Evolutionary conservation across 129 eudicot genomes (phyloP), one percentile per base, ranked within the genome.

Genomic region (Artemisia tridentata): DNA sequence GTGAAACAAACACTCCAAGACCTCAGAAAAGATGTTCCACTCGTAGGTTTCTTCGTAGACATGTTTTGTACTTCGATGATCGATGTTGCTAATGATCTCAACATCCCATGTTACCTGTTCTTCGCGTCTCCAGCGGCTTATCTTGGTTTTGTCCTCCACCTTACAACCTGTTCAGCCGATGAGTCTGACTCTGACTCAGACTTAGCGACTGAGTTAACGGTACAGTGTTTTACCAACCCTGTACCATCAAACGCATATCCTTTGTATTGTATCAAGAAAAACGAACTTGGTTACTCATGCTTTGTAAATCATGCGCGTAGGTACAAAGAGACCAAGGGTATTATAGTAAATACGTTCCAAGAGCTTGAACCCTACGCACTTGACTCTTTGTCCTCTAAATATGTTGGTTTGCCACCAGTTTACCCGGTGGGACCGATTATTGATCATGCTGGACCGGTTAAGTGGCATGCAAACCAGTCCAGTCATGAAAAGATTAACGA

Each of bases 41-140:
- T 74, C 1, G 75, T 20, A 7, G 83, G 78, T 3, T 2, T 82
- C 3, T 65, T 83, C 45, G 11, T 83, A 10, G 87, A 83, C 27
- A 60, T 83, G 78, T 83, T 83, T 29, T 83, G 84, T 53, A 83
- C 79, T 25, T 70, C 78, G n/a, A 79, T 79, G 79, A 79, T 83
- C 0, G 87, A 83, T 47, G 81, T 79, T 7, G 87, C 79, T 13
- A 67, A 74, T 20, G 78, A 79, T 56, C 67, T 83, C 0, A 14
- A 53, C 25, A 61, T 83, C 16, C 79, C 84, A 31, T 74, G 78
- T 43, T 79, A 79, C 68, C 38, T 79, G 10, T 83, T 71, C 75
- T 83, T 69, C 29, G 56, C 84, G 2, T 83, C 84, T 19, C 75
- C 81, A 0, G 81, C 85, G 2, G 79, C 81, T 38, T 81, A 65